Percentiles rank a stretch among this genome's conserved stretches.
These are phyloP conservation scores for Ettlia oleoabundans DNA, from an alignment of 139 green algal genomes.

Conservation along the genomic window DNA sequence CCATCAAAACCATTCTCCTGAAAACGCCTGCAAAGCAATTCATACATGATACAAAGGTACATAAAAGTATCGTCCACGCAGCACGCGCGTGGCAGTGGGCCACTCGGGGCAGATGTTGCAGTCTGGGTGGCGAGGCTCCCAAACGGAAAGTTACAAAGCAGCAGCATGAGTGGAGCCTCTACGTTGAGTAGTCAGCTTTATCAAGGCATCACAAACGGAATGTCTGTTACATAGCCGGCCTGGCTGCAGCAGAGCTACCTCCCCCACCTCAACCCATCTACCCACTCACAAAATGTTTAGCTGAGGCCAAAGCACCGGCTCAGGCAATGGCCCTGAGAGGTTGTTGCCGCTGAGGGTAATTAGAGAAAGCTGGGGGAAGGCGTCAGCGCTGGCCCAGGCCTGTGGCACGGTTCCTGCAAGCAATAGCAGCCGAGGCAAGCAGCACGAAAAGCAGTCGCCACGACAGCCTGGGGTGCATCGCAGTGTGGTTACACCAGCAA, in stretches of 20 bases:
- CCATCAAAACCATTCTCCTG: neutral
- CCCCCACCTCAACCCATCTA: neutral
- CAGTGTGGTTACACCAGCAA: no score
- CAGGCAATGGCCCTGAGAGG: neutral
- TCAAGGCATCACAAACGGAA: neutral
- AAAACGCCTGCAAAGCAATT: neutral
- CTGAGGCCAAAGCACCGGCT: constrained; percentile 11
- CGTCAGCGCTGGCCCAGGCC: neutral
- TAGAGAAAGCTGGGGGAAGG: neutral
- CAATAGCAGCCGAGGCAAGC: no score
- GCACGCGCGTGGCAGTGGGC: no score
- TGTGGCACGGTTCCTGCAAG: constrained; percentile 5
- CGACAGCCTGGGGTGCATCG: no score
- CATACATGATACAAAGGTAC: neutral
- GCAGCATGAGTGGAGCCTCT: no score
- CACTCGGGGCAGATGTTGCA: no score
- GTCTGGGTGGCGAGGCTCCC: no score
- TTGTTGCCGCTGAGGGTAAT: neutral
- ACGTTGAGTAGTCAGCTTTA: no score
- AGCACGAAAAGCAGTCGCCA: no score
- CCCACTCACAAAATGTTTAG: constrained; percentile 17
- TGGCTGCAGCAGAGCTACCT: neutral
- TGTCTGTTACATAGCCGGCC: no score
- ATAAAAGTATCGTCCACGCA: no score
- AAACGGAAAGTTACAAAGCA: no score